Base-by-base conservation (phyloP, 108 stramenopile species). In the Cyclotella atomus region DNA sequence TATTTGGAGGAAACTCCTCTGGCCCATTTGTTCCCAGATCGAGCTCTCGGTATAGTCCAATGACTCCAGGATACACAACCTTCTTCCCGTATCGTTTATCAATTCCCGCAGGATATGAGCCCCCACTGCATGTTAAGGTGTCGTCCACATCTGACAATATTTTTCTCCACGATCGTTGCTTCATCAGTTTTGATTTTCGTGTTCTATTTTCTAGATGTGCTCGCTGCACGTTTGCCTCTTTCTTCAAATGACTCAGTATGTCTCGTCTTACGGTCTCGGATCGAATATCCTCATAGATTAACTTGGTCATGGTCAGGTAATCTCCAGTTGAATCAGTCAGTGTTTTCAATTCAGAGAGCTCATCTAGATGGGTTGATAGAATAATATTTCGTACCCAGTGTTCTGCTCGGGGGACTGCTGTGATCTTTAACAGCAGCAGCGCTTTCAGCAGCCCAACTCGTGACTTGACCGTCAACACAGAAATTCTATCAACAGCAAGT, bases 101-200 rank as follows among this genome's bases (percentile, higher is more conserved):
- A 35, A 97, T 84, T 0, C 99, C 99, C 7, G 97, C 94, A 2
- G 99, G 99, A 63, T 96, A 98, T 15, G 83, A 85, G 45, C 98
- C 98, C 7, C 96, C 97, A n/a, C 93, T 95, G 24, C 83, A 96
- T 6, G 86, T 84, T 32, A 99, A 71, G 9, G 99, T 99, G 83
- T 99, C 99, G 73, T 99, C 99, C 0, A 99, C 97, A 72, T 99
- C 99, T 8, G 94, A 95, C 27, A 99, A 70, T 19, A 99, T 93
- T 73, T 99, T 99, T 27, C 97, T 81, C 98, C 98, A 99, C 23
- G 95, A 86, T 59, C 79, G 70, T 69, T 84, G 77, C 66, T 73
- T 75, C 59, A 76, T 76, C 28, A 68, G 44, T 61, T 65, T 67
- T 34, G 77, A 75, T 60, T 82, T 82, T 38, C 73, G 81, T 12